Percentiles rank a stretch among this genome's conserved stretches.
phyloP scores from a whole-genome alignment of 331 rosid genomes.

The Prunus yedoensis region DNA sequence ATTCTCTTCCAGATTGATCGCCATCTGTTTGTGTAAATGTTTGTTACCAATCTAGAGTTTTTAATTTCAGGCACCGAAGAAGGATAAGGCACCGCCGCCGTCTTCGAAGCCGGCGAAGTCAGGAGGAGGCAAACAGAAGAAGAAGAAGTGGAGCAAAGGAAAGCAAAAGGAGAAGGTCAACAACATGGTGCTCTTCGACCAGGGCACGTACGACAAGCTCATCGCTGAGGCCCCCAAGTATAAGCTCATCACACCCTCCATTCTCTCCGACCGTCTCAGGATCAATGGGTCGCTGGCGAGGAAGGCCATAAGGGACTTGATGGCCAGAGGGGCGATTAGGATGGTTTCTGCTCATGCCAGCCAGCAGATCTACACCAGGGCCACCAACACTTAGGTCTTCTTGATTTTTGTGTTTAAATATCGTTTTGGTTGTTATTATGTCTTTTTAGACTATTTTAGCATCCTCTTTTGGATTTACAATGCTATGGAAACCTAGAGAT shows the following conservation, averaged over 20 bases:
- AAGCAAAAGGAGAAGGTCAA: conserved; percentile 40
- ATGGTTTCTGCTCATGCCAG: conserved; percentile 27
- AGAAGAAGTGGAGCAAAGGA: conserved; percentile 38
- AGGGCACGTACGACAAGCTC: conserved; percentile 35
- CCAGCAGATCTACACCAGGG: conserved; percentile 33
- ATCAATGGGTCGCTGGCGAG: conserved; percentile 30
- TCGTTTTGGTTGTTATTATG: background rate
- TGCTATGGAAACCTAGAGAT: background rate
- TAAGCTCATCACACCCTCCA: conserved; percentile 34
- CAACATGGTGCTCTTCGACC: conserved; percentile 34
- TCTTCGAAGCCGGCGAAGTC: conserved; percentile 24
- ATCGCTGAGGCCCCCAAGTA: conserved; percentile 31
- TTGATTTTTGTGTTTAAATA: background rate
- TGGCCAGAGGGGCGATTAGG: conserved; percentile 25
- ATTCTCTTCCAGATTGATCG: background rate
- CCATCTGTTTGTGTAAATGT: background rate
- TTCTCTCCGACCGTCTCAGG: too few relatives aligned
- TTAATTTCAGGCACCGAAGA: conserved; percentile 21
- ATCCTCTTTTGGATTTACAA: background rate
- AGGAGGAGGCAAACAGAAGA: conserved; percentile 26
- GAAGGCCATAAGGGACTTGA: conserved; percentile 28
- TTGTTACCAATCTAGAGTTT: background rate
- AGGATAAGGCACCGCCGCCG: conserved; percentile 24
- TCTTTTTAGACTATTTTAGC: background rate
- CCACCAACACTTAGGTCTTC: conserved; percentile 26